Percentiles rank a stretch among this genome's conserved stretches.
phyloP scores from a whole-genome alignment of 306 rosid genomes.

The Vachellia pachyceras region DNA sequence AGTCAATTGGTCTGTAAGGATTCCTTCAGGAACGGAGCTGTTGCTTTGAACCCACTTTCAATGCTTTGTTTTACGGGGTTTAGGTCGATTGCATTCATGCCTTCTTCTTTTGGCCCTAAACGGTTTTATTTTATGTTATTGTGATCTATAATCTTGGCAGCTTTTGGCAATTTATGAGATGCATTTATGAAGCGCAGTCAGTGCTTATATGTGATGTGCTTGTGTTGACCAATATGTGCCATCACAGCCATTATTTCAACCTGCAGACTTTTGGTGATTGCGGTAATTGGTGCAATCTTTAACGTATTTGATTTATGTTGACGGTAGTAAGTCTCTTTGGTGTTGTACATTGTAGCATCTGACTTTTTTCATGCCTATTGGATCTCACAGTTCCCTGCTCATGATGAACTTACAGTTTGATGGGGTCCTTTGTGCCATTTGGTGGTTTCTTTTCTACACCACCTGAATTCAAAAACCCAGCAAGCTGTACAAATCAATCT shows the following conservation, averaged over 20 bases:
- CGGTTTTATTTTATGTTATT: slow-evolving; percentile 23
- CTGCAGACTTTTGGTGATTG: not conserved
- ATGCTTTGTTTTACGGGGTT: not conserved
- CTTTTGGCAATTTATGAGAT: slow-evolving; percentile 19
- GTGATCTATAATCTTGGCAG: slow-evolving; percentile 31
- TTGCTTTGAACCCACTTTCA: not conserved
- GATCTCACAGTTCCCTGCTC: slow-evolving; percentile 62
- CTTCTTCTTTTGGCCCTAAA: slow-evolving; percentile 15
- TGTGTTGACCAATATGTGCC: slow-evolving; percentile 20
- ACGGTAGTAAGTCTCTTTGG: slow-evolving; percentile 30
- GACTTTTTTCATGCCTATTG: slow-evolving; percentile 53
- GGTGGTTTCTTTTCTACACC: slow-evolving; percentile 85
- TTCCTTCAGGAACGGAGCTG: not conserved
- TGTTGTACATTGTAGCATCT: slow-evolving; percentile 46
- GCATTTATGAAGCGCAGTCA: not conserved
- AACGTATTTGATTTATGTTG: slow-evolving; percentile 8
- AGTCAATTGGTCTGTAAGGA: not conserved
- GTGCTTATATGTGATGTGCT: slow-evolving; percentile 1
- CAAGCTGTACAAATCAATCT: slow-evolving; percentile 46
- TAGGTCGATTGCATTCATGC: slow-evolving; percentile 20
- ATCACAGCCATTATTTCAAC: slow-evolving; percentile 1
- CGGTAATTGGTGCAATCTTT: not conserved
- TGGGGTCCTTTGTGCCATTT: slow-evolving; percentile 97
- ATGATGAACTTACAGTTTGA: slow-evolving; percentile 78
- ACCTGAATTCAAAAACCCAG: slow-evolving; percentile 56